Percentiles rank a stretch among this genome's conserved stretches.
Conservation (phyloP, 2,329 filamentous ascomycete genomes). For the Didymella lethalis region DNA sequence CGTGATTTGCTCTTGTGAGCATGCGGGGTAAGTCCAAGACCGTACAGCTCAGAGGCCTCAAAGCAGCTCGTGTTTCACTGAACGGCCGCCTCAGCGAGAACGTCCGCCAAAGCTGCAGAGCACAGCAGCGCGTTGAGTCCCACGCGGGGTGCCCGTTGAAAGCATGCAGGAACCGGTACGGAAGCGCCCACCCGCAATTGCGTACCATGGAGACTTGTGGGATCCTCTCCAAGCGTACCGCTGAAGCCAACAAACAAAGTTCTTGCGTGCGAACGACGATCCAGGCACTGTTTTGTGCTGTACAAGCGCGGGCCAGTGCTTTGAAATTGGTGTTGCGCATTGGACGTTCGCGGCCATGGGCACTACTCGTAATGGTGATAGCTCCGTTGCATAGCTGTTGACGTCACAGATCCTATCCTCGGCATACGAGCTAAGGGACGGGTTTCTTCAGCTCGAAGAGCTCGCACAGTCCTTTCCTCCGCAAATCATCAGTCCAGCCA, state of each 20-base stretch:
- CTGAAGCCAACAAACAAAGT: background rate
- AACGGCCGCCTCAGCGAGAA: background rate
- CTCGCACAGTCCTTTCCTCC: slow-evolving; percentile 15
- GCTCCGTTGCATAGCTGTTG: slow-evolving; percentile 11
- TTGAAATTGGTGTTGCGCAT: slow-evolving; percentile 17
- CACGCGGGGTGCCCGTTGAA: slow-evolving; percentile 13
- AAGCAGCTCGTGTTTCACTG: background rate
- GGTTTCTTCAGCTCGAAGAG: slow-evolving; percentile 15
- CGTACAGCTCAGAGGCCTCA: background rate
- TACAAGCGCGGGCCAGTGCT: slow-evolving; percentile 9
- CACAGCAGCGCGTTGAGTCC: slow-evolving; percentile 2
- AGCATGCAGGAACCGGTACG: slow-evolving; percentile 16
- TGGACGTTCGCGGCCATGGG: slow-evolving; percentile 19
- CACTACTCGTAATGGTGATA: slow-evolving; percentile 21
- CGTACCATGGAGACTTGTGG: slow-evolving; percentile 7
- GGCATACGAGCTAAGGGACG: slow-evolving; percentile 2
- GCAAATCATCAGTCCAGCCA: slow-evolving; percentile 4
- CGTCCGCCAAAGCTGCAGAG: background rate
- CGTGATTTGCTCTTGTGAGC: slow-evolving; percentile 12
- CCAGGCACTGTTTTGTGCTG: slow-evolving; percentile 5
- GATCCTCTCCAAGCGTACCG: background rate
- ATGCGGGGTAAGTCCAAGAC: slow-evolving; percentile 9
- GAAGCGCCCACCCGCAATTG: slow-evolving; percentile 6
- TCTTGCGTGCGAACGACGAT: background rate
- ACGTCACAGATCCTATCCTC: slow-evolving; percentile 18